Conservation (phyloP, 2,329 filamentous ascomycete genomes). For the Plenodomus tracheiphilus region DNA sequence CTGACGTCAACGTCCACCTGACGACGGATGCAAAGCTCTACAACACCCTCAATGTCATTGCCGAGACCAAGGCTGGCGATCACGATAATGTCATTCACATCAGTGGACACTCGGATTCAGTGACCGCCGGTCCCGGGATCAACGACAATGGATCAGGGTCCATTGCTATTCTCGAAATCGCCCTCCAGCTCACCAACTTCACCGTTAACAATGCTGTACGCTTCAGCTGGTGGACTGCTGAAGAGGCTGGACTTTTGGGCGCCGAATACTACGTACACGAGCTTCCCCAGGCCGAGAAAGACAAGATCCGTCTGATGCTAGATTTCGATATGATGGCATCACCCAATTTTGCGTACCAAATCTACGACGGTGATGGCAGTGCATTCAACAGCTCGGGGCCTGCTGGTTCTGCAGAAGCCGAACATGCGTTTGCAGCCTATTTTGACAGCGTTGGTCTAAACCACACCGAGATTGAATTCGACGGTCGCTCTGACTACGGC, state of each 20-base stretch:
- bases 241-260: constrained; percentile 66
- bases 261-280: constrained; percentile 60
- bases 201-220: constrained; percentile 69
- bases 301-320: constrained; percentile 68
- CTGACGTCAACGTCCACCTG: constrained; percentile 29
- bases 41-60: constrained; percentile 58
- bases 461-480: constrained; percentile 71
- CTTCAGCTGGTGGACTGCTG: constrained; percentile 68
- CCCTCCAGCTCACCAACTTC: constrained; percentile 68
- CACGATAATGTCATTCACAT: constrained; percentile 60
- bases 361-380: constrained; percentile 62
- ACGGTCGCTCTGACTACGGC: constrained; percentile 79
- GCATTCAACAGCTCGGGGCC: constrained; percentile 59
- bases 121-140: constrained; percentile 68
- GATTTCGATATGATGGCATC: constrained; percentile 74
- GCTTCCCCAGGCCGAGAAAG: constrained; percentile 53
- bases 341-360: constrained; percentile 61
- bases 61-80: constrained; percentile 62
- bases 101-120: constrained; percentile 65
- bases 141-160: constrained; percentile 77
- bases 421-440: constrained; percentile 57
- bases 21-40: constrained; percentile 28
- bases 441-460: constrained; percentile 36
- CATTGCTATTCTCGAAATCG: constrained; percentile 62
- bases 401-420: constrained; percentile 68